Evolutionary conservation across 371 early-diverging fungal genomes (phyloP).

Genomic region (Vairimorpha necatrix): DNA sequence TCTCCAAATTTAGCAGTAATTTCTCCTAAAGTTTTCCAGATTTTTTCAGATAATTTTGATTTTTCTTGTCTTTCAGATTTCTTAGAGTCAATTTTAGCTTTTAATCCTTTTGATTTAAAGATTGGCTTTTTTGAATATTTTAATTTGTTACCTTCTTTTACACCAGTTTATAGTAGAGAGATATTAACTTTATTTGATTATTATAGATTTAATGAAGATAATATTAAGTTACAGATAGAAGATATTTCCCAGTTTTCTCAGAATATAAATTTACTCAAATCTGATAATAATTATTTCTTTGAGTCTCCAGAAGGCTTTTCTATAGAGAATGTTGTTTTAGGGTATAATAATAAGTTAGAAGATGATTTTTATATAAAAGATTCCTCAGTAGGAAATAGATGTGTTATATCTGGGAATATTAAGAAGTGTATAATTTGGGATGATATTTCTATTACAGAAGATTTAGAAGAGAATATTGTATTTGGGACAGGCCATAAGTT

Average conservation of each 20-base stretch:
- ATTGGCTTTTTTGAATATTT: slow-evolving; percentile 13
- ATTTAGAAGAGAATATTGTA: slow-evolving; percentile 23
- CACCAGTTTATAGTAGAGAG: slow-evolving; percentile 37
- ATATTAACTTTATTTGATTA: slow-evolving; percentile 54
- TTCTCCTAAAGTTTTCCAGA: slow-evolving; percentile 31
- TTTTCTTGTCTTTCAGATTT: slow-evolving; percentile 43
- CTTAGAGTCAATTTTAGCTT: slow-evolving; percentile 38
- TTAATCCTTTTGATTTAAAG: slow-evolving; percentile 39
- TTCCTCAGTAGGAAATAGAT: slow-evolving; percentile 31
- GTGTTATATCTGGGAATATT: slow-evolving; percentile 34
- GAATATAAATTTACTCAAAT: not conserved
- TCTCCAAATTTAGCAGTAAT: slow-evolving; percentile 38
- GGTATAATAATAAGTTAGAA: slow-evolving; percentile 23
- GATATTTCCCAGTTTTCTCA: slow-evolving; percentile 19
- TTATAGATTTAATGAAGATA: slow-evolving; percentile 46
- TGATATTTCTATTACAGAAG: slow-evolving; percentile 19
- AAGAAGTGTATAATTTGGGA: slow-evolving; percentile 48
- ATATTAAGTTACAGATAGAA: slow-evolving; percentile 6
- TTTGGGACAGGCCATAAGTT: slow-evolving; percentile 1
- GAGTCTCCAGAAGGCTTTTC: slow-evolving; percentile 12
- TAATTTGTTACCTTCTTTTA: not conserved
- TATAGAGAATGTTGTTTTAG: slow-evolving; percentile 32
- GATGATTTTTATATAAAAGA: slow-evolving; percentile 11
- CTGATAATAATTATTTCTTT: slow-evolving; percentile 21
- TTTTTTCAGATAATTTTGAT: slow-evolving; percentile 58